Evolutionary conservation across 106 monocot genomes (phyloP), one percentile per base, ranked within the genome.

Genomic region (Allium cepa): DNA sequence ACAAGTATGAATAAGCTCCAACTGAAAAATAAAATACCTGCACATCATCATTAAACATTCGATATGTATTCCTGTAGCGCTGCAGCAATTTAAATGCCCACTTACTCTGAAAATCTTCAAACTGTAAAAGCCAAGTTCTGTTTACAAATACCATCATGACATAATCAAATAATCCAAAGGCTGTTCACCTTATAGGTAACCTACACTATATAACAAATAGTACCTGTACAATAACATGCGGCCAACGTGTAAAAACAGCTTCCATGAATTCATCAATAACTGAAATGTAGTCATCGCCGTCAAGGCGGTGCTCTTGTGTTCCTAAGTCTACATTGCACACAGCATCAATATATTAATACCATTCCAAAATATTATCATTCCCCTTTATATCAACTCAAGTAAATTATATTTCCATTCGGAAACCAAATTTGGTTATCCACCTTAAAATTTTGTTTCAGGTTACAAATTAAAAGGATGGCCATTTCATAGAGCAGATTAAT

Each of bases 1-100:
- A 36, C 36, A 36, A 36, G 36, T 36, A 36, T 5, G 36, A 5
- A 36, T 36, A 36, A 36, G 36, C 36, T 36, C 36, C 36, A 36
- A 36, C 36, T 36, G 36, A 3, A 36, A 22, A 36, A 36, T 36
- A 36, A 36, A 36, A 36, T 71, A 97, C 96, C 96, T 97, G 97
- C 60, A 99, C 97, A 79, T 99, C 97, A 78, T 87, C 97, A 83
- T 99, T 99, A 71, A 99, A 99, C 97, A 99, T 99, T 50, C 97
- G 82, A 76, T 99, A 99, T 26, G 74, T 84, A 70, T 79, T 82
- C 62, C 92, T 84, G 53, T 99, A 99, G 55, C 97, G 88, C 65
- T 87, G 82, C 82, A 99, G 81, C 53, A 99, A 79, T 73, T 86
- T 92, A 73, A 92, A 89, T 17, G 97, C 97, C 97, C 97, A 99